Evolutionary conservation across 2,329 filamentous ascomycete genomes (phyloP), one percentile per base, ranked within the genome.

Genomic region (Hirsutella thompsonii): DNA sequence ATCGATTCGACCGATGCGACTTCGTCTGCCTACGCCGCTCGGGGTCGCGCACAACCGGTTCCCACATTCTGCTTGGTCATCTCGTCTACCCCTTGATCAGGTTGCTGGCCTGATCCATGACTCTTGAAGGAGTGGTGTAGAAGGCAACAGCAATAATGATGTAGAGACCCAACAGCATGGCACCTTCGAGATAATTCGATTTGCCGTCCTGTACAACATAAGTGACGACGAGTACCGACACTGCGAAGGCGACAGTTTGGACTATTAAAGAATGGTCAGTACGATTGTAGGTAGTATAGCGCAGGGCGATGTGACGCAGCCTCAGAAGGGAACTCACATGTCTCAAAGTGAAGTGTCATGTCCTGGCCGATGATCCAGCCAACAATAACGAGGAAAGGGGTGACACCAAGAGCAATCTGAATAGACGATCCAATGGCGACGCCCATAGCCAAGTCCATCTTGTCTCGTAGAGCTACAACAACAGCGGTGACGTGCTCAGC

Each of bases 401-500:
- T 89, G 37, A 90, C 83, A 36, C 88, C 78, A 36, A 90, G 69
- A 19, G 84, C 83, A 52, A 90, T 90, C 61, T 90, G 84, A 56
- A 90, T 79, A 58, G 81, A 85, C 44, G 81, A 86, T 36, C 84
- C 84, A 53, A 90, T 83, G 21, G 84, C 84, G 39, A 90, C 83
- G 34, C 82, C 81, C 67, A 90, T 84, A 23, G 84, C 57, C 39
- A 81, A 62, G 52, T 81, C 75, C 77, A 82, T 82, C 66, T 82
- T 89, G 62, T 89, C 75, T 59, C 85, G 82, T 47, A 79, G 68
- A 0, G 84, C 83, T 20, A 89, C 83, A 23, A 88, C 80, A 16
- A 87, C 80, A 16, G 84, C 84, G 1, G 84, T 89, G 32, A 88
- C 83, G 53, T 89, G 83, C 58, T 89, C 83, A 3, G 83, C 83